Evolutionary conservation across 129 eudicot genomes (phyloP).

Genomic region (Daucus carota): DH1_v3.0 NC_030384.2:29900501-29901000

Average conservation of each 20-base stretch:
- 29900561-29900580: too few species aligned
- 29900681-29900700: too few species aligned
- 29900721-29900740: not conserved
- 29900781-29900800: not conserved
- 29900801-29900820: not conserved
- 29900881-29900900: conserved; percentile 27
- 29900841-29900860: conserved; percentile 9
- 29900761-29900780: not conserved
- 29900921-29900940: conserved; percentile 72
- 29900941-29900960: conserved; percentile 68
- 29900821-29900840: conserved; percentile 27
- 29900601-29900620: too few species aligned
- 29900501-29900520: too few species aligned
- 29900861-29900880: conserved; percentile 38
- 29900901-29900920: conserved; percentile 67
- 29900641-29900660: too few species aligned
- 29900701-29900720: too few species aligned
- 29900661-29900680: too few species aligned
- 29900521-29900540: too few species aligned
- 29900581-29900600: too few species aligned
- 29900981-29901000: not conserved
- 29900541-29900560: too few species aligned
- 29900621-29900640: too few species aligned
- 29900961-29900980: conserved; percentile 51
- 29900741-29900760: not conserved